These are phyloP conservation scores for Sporothrix phasma DNA, from an alignment of 2,329 filamentous ascomycete species.

Conservation along the genomic window DNA sequence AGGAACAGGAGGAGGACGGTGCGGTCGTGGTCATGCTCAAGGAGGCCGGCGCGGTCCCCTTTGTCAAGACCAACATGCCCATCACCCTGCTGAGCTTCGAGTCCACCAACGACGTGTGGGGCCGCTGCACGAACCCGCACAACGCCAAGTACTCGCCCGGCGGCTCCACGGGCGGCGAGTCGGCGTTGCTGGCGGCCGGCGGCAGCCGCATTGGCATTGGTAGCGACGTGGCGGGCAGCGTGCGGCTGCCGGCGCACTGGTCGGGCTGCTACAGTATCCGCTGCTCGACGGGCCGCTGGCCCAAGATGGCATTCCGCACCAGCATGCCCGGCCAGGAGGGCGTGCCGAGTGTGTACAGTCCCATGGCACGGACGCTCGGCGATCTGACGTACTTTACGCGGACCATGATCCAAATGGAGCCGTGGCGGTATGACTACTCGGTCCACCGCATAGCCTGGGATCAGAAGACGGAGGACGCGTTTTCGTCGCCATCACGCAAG, in stretches of 20 bases:
- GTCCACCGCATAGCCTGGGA: constrained; percentile 82
- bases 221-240: constrained; percentile 82
- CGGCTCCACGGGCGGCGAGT: constrained; percentile 80
- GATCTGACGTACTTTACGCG: constrained; percentile 80
- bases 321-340: constrained; percentile 92
- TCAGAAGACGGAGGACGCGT: constrained; percentile 47
- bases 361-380: constrained; percentile 78
- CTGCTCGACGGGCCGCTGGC: constrained; percentile 85
- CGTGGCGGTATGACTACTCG: constrained; percentile 80
- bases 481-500: constrained; percentile 44
- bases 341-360: constrained; percentile 78
- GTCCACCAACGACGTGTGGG: constrained; percentile 70
- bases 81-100: constrained; percentile 83
- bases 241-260: constrained; percentile 79
- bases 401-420: constrained; percentile 66
- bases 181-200: constrained; percentile 69
- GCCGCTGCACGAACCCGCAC: constrained; percentile 71
- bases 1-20: constrained; percentile 56
- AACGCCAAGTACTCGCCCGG: constrained; percentile 77
- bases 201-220: constrained; percentile 75
- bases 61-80: constrained; percentile 86
- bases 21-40: constrained; percentile 67
- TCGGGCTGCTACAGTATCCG: constrained; percentile 79
- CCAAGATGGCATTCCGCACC: constrained; percentile 71
- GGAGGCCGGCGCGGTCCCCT: constrained; percentile 78